These are phyloP conservation scores for Didymella arachidicola DNA, from an alignment of 2,329 filamentous ascomycete species.

Conservation along the genomic window DNA sequence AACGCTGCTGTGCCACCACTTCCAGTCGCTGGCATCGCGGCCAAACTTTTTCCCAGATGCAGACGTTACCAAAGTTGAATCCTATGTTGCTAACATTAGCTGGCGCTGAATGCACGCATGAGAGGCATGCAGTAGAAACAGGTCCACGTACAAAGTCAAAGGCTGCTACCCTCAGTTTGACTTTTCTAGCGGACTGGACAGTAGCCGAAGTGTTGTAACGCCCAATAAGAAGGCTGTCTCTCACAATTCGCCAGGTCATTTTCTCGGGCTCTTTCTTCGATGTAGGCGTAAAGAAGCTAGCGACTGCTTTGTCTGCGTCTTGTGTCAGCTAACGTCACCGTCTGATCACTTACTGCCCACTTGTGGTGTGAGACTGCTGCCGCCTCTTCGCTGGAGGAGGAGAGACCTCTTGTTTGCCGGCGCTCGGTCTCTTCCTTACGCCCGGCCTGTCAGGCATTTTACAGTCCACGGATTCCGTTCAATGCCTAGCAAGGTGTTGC, in stretches of 20 bases:
- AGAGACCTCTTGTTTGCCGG: conserved; percentile 59
- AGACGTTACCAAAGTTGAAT: conserved; percentile 85
- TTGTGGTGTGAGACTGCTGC: conserved; percentile 62
- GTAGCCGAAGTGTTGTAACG: conserved; percentile 63
- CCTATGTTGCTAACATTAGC: conserved; percentile 58
- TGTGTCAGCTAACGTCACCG: conserved; percentile 9
- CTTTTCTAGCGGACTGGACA: conserved; percentile 21
- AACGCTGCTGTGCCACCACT: conserved; percentile 85
- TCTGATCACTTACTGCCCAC: conserved; percentile 48
- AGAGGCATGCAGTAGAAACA: background rate
- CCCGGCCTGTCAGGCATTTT: conserved; percentile 34
- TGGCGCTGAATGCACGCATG: background rate
- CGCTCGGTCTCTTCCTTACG: conserved; percentile 48
- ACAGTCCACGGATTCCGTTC: background rate
- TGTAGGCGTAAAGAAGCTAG: conserved; percentile 85
- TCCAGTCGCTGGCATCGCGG: conserved; percentile 80
- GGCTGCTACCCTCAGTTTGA: conserved; percentile 45
- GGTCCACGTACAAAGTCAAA: conserved; percentile 50
- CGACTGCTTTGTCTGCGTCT: conserved; percentile 69
- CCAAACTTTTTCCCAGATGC: conserved; percentile 82
- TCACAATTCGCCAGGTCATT: conserved; percentile 72
- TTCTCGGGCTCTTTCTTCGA: conserved; percentile 85
- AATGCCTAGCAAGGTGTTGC: background rate
- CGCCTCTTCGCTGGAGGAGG: conserved; percentile 66
- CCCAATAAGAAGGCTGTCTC: conserved; percentile 78